Conservation (phyloP, 2,329 filamentous ascomycete genomes). For the Ceratocystis ficicola region DNA sequence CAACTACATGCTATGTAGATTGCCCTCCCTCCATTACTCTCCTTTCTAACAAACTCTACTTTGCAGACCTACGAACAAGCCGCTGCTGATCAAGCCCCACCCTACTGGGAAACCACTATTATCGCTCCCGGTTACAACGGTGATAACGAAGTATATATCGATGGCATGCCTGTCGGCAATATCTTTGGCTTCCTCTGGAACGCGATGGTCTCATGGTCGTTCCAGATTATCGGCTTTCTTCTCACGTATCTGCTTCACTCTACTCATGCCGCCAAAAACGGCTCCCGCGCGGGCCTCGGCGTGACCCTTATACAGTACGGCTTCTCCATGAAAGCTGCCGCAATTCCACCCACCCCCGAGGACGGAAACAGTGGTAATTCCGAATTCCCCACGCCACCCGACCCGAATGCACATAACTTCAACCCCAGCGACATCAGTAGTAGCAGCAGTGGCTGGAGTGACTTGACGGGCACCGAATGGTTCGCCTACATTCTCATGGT, state of each 20-base stretch:
- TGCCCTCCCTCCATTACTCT: conserved; percentile 29
- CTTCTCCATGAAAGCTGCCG: conserved; percentile 74
- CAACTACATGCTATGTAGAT: no score
- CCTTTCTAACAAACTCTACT: conserved; percentile 9
- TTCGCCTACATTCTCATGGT: conserved; percentile 90
- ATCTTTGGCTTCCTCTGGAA: conserved; percentile 85
- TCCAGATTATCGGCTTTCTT: conserved; percentile 92
- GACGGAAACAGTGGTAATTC: conserved; percentile 38
- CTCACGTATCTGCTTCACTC: conserved; percentile 97
- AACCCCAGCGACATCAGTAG: conserved; percentile 55
- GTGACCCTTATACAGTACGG: conserved; percentile 94
- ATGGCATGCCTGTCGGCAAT: conserved; percentile 84
- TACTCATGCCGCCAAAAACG: conserved; percentile 95
- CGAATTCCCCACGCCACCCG: conserved; percentile 58
- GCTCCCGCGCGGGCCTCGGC: conserved; percentile 83
- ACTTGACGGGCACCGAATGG: conserved; percentile 70
- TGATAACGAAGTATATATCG: conserved; percentile 92
- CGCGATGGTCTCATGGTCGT: conserved; percentile 92
- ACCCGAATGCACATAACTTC: conserved; percentile 86
- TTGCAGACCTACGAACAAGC: conserved; percentile 91
- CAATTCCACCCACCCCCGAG: conserved; percentile 33
- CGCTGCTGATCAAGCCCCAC: conserved; percentile 85
- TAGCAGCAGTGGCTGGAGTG: conserved; percentile 34
- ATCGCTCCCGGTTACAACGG: conserved; percentile 80
- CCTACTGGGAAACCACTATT: conserved; percentile 98